Percentiles rank a stretch among this genome's conserved stretches.
Conservation (phyloP, 306 rosid species). For the Glycine soja region DNA sequence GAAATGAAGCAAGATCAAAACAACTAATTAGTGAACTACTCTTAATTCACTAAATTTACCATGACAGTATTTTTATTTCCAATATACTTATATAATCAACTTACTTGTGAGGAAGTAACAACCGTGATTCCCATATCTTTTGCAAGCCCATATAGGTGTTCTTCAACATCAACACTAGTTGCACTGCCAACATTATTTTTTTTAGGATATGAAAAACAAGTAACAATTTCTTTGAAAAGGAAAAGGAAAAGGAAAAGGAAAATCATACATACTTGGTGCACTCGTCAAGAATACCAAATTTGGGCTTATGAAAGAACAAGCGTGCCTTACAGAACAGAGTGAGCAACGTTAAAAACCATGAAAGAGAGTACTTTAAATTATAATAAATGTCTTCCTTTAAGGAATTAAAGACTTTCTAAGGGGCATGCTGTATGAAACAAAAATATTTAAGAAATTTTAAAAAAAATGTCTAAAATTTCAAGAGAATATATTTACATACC, state of each 20-base stretch:
- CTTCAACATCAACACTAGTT: constrained; percentile 91
- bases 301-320: constrained; percentile 87
- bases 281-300: constrained; percentile 86
- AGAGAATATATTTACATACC: constrained; percentile 55
- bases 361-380: neutral
- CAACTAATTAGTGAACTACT: constrained; percentile 17
- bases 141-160: constrained; percentile 80
- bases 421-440: neutral
- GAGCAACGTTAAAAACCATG: constrained; percentile 32
- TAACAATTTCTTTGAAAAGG: neutral
- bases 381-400: neutral
- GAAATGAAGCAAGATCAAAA: neutral
- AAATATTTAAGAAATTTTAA: constrained; percentile 30
- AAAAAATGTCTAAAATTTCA: constrained; percentile 25
- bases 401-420: neutral
- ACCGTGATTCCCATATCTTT: constrained; percentile 79
- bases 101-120: constrained; percentile 88
- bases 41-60: constrained; percentile 8
- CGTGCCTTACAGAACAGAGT: constrained; percentile 67
- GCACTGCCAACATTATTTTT: constrained; percentile 63
- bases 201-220: constrained; percentile 23
- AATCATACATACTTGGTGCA: constrained; percentile 81
- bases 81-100: constrained; percentile 37
- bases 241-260: constrained; percentile 24
- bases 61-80: neutral